Conservation (phyloP, 2,329 filamentous ascomycete species). For the Drechmeria coniospora region DNA sequence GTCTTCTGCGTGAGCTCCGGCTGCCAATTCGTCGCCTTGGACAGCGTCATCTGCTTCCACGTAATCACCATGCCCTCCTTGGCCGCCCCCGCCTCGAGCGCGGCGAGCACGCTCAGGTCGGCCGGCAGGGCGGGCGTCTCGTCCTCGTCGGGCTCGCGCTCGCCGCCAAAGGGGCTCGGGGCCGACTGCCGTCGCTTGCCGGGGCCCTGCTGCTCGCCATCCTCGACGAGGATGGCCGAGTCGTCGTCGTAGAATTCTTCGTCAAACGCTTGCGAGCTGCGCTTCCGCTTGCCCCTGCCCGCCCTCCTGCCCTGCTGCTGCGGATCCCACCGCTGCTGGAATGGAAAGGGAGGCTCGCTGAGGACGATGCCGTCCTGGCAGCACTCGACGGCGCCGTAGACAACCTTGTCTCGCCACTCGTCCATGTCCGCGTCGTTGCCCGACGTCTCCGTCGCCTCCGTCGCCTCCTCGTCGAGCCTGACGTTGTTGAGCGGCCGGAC, state of each 20-base stretch:
- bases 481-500: slow-evolving; percentile 25
- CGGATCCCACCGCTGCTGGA: slow-evolving; percentile 76
- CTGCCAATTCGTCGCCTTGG: slow-evolving; percentile 48
- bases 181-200: slow-evolving; percentile 1
- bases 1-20: slow-evolving; percentile 50
- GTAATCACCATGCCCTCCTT: slow-evolving; percentile 48
- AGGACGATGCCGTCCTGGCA: slow-evolving; percentile 52
- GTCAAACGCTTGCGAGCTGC: slow-evolving; percentile 20
- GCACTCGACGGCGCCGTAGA: slow-evolving; percentile 71
- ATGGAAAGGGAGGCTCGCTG: slow-evolving; percentile 73
- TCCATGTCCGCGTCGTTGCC: slow-evolving; percentile 30
- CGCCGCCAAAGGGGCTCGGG: neutral
- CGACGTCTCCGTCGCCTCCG: slow-evolving; percentile 5
- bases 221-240: slow-evolving; percentile 13
- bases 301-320: slow-evolving; percentile 44
- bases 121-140: slow-evolving; percentile 49
- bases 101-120: slow-evolving; percentile 37
- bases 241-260: slow-evolving; percentile 17
- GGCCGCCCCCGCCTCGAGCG: slow-evolving; percentile 31
- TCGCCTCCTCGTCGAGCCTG: slow-evolving; percentile 12
- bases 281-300: slow-evolving; percentile 34
- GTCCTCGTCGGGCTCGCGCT: slow-evolving; percentile 19
- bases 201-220: slow-evolving; percentile 10
- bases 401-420: slow-evolving; percentile 60
- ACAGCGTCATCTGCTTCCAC: slow-evolving; percentile 50